Conservation (phyloP, 768 basidiomycete genomes). For the Calocera viscosa region DNA sequence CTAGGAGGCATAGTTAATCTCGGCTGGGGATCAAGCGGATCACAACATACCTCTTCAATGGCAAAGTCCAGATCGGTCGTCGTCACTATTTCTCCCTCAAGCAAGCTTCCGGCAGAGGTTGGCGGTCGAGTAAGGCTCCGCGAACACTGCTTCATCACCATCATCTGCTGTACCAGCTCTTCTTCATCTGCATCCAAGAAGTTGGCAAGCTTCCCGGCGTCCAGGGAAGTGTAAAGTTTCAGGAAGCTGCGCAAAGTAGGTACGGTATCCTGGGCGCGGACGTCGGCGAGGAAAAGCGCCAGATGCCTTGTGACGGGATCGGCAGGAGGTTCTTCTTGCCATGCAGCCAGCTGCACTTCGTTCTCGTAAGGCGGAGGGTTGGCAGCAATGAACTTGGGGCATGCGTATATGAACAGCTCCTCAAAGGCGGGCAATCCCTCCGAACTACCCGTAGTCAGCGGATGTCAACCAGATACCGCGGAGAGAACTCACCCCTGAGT, state of each 20-base stretch:
- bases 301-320: slow-evolving; percentile 82
- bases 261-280: slow-evolving; percentile 58
- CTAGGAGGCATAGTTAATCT: slow-evolving; percentile 34
- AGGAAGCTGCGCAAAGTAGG: slow-evolving; percentile 83
- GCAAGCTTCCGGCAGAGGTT: slow-evolving; percentile 38
- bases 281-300: slow-evolving; percentile 70
- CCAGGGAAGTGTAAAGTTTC: slow-evolving; percentile 89
- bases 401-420: slow-evolving; percentile 87
- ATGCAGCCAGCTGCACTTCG: slow-evolving; percentile 41
- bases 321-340: slow-evolving; percentile 32
- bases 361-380: slow-evolving; percentile 92
- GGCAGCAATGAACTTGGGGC: slow-evolving; percentile 92
- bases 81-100: slow-evolving; percentile 76
- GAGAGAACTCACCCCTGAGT: slow-evolving; percentile 52
- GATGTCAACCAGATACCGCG: slow-evolving; percentile 12
- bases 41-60: slow-evolving; percentile 66
- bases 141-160: slow-evolving; percentile 86
- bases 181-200: slow-evolving; percentile 84
- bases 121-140: slow-evolving; percentile 53
- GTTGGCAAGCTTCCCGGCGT: slow-evolving; percentile 77
- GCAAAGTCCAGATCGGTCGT: slow-evolving; percentile 93
- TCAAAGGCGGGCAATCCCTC: slow-evolving; percentile 71
- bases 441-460: not conserved
- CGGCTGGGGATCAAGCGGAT: not conserved
- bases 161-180: slow-evolving; percentile 88